Evolutionary conservation across 257 asterid genomes (phyloP).

Genomic region (Leptodermis oblonga): DNA sequence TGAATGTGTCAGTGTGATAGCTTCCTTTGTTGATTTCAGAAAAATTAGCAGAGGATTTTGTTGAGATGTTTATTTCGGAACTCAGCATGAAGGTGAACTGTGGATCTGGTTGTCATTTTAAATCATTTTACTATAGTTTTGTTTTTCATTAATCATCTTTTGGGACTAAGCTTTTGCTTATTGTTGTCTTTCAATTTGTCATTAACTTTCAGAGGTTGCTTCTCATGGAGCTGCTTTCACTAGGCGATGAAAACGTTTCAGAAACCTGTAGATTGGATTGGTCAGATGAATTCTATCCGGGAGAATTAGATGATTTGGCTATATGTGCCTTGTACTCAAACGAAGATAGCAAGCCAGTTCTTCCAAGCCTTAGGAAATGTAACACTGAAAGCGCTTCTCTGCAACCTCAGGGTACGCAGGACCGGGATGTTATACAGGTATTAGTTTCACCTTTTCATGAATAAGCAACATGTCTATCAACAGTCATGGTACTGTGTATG

Average conservation of each 20-base stretch:
- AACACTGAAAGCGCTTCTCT: constrained; percentile 37
- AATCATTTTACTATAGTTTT: neutral
- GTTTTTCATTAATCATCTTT: too few relatives aligned
- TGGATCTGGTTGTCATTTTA: constrained; percentile 19
- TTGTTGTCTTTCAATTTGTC: constrained; percentile 15
- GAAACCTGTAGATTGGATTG: constrained; percentile 38
- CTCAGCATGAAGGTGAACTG: constrained; percentile 52
- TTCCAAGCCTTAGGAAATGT: constrained; percentile 34
- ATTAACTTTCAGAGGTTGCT: constrained; percentile 66
- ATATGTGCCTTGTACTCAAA: constrained; percentile 38
- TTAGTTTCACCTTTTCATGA: constrained; percentile 5
- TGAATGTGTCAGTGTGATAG: neutral
- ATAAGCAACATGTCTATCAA: neutral
- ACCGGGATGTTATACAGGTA: constrained; percentile 62
- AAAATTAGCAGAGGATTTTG: constrained; percentile 56
- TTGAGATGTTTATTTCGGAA: constrained; percentile 66
- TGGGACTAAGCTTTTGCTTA: constrained; percentile 14
- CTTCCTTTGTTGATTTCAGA: constrained; percentile 48
- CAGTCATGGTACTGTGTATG: constrained; percentile 5
- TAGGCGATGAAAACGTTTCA: constrained; percentile 32
- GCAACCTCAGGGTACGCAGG: constrained; percentile 30
- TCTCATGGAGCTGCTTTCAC: constrained; percentile 60
- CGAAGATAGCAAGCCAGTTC: constrained; percentile 34
- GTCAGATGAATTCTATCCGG: constrained; percentile 61
- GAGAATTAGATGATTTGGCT: constrained; percentile 59